Conservation (phyloP, 345 rosid species). For the Moringa oleifera region DNA sequence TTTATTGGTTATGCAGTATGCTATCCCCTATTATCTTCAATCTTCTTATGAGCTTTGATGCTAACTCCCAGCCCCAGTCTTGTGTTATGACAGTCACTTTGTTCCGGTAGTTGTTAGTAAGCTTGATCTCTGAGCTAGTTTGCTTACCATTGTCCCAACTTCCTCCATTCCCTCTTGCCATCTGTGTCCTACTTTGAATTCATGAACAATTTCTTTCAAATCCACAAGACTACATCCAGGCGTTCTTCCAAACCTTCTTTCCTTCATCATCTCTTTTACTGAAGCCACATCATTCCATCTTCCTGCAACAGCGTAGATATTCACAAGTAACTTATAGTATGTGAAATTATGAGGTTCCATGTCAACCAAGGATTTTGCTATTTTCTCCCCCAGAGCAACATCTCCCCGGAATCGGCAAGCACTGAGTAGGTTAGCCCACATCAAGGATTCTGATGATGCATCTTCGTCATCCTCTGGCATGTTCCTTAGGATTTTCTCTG, state of each 20-base stretch:
- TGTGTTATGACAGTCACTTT: too few relatives aligned
- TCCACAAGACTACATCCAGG: constrained; percentile 61
- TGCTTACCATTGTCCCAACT: background rate
- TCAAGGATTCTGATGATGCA: constrained; percentile 34
- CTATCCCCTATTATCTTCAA: too few relatives aligned
- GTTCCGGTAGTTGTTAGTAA: too few relatives aligned
- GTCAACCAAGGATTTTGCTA: constrained; percentile 43
- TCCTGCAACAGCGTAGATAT: constrained; percentile 52
- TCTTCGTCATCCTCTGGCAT: constrained; percentile 27
- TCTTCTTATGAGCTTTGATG: too few relatives aligned
- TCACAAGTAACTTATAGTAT: constrained; percentile 49
- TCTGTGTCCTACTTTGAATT: constrained; percentile 16
- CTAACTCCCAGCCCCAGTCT: too few relatives aligned
- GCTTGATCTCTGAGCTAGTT: background rate
- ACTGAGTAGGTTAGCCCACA: constrained; percentile 51
- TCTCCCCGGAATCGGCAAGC: constrained; percentile 44
- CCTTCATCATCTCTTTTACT: constrained; percentile 43
- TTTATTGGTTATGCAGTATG: too few relatives aligned
- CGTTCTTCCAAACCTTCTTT: constrained; percentile 31
- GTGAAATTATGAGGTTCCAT: constrained; percentile 49
- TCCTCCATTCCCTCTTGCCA: constrained; percentile 11
- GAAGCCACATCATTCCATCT: constrained; percentile 49
- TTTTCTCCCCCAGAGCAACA: constrained; percentile 39
- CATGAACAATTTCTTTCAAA: constrained; percentile 57
- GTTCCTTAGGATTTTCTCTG: constrained; percentile 42